phyloP scores from a whole-genome alignment of 1,284 basidiomycete species.

The Thelephora terrestris region DNA sequence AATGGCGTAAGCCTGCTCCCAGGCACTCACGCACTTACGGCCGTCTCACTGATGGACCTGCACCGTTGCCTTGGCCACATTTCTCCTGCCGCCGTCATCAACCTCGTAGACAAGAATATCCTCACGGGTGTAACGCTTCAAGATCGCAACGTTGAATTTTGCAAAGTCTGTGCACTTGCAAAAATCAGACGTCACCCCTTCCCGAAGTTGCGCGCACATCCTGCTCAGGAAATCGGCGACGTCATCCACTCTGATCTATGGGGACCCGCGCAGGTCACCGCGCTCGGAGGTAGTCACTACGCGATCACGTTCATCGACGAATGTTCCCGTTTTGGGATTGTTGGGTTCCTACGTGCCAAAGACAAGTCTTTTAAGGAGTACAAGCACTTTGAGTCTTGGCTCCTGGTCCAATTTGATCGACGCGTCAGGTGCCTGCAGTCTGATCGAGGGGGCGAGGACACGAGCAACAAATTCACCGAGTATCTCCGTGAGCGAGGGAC shows the following conservation, averaged over 20 bases:
- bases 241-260: constrained; percentile 18
- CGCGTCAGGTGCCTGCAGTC: constrained; percentile 24
- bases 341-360: constrained; percentile 13
- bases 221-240: constrained; percentile 13
- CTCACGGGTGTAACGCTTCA: too few species aligned
- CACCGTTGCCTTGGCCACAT: too few species aligned
- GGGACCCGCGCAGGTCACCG: constrained; percentile 13
- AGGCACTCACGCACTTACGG: not conserved
- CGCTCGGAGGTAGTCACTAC: constrained; percentile 11
- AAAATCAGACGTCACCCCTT: constrained; percentile 15
- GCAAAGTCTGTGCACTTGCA: constrained; percentile 15
- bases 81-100: too few species aligned
- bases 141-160: too few species aligned
- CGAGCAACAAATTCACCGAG: constrained; percentile 1
- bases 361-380: constrained; percentile 13
- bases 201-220: constrained; percentile 9
- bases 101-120: too few species aligned
- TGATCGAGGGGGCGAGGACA: constrained; percentile 16
- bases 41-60: too few species aligned
- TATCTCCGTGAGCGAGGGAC: constrained; percentile 8
- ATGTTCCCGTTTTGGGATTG: constrained; percentile 2
- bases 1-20: not conserved
- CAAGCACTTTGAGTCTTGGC: constrained; percentile 10
- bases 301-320: constrained; percentile 17
- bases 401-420: constrained; percentile 10